phyloP scores from a whole-genome alignment of 768 basidiomycete species.

The Podaxis sp. region DNA sequence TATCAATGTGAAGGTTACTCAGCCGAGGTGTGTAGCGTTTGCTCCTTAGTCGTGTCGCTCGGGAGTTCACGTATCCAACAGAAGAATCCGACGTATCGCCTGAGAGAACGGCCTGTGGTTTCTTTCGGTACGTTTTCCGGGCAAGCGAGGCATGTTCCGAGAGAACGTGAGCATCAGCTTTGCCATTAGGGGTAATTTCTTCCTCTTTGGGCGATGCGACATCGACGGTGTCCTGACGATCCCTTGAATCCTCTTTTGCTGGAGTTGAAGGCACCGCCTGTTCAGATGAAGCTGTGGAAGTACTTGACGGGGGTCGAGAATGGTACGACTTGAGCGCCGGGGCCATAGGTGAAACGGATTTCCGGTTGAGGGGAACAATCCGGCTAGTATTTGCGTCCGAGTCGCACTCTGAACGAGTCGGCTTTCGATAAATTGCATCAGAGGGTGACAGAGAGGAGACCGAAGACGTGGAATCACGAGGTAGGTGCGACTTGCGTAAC shows the following conservation, averaged over 20 bases:
- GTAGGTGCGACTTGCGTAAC: conserved; percentile 32
- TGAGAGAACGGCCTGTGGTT: conserved; percentile 19
- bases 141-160: neutral
- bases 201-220: conserved; percentile 8
- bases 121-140: conserved; percentile 3
- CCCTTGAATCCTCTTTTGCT: conserved; percentile 17
- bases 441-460: conserved; percentile 59
- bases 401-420: conserved; percentile 47
- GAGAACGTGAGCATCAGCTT: neutral
- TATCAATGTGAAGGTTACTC: conserved; percentile 43
- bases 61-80: conserved; percentile 26
- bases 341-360: conserved; percentile 71
- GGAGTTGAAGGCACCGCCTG: conserved; percentile 21
- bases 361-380: conserved; percentile 59
- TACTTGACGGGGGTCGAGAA: conserved; percentile 33
- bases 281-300: conserved; percentile 42
- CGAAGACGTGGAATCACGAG: conserved; percentile 59
- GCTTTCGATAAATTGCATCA: conserved; percentile 35
- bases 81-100: conserved; percentile 53
- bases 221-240: neutral
- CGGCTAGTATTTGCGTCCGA: conserved; percentile 55
- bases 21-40: conserved; percentile 47
- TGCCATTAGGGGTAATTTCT: conserved; percentile 2
- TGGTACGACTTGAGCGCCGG: conserved; percentile 38
- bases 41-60: conserved; percentile 44